These are phyloP conservation scores for Fennellomyces sp. DNA, from an alignment of 371 early-diverging fungal genomes.

Conservation along the genomic window DNA sequence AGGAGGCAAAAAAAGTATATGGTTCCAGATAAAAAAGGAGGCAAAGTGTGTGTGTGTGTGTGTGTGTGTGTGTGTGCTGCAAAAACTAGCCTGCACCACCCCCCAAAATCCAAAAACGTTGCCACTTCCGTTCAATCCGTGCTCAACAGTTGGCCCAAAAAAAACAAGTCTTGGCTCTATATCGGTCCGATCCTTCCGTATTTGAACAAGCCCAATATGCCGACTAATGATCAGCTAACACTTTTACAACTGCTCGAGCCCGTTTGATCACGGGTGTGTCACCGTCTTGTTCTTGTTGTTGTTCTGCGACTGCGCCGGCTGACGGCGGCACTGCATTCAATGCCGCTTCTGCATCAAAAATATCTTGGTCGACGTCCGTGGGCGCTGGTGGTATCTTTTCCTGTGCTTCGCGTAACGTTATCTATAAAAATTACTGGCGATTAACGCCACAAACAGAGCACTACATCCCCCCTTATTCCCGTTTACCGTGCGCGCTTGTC, in stretches of 20 bases:
- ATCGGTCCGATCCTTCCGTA: conserved; percentile 7
- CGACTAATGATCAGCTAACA: too few species aligned
- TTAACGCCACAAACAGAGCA: neutral
- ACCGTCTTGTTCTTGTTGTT: conserved; percentile 17
- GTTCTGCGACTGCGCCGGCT: neutral
- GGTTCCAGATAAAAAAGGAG: conserved; percentile 11
- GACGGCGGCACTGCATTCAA: conserved; percentile 21
- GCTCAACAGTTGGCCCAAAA: neutral
- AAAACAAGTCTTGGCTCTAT: neutral
- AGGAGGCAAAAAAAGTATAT: conserved; percentile 1
- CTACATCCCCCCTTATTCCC: neutral
- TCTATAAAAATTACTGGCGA: conserved; percentile 15
- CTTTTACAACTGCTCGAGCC: conserved; percentile 27
- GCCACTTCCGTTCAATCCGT: conserved; percentile 12
- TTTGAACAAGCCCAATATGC: neutral
- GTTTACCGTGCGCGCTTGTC: conserved; percentile 42
- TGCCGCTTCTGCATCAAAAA: conserved; percentile 49
- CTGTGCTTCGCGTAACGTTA: conserved; percentile 34
- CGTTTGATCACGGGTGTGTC: conserved; percentile 22
- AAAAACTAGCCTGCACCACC: neutral
- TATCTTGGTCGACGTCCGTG: conserved; percentile 31
- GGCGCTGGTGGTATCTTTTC: conserved; percentile 14
- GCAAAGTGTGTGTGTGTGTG: neutral
- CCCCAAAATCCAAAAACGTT: conserved; percentile 15
- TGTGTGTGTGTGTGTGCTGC: conserved; percentile 11